Evolutionary conservation across 2,329 filamentous ascomycete species (phyloP).

Genomic region (Arthrobotrys musiformis): DNA sequence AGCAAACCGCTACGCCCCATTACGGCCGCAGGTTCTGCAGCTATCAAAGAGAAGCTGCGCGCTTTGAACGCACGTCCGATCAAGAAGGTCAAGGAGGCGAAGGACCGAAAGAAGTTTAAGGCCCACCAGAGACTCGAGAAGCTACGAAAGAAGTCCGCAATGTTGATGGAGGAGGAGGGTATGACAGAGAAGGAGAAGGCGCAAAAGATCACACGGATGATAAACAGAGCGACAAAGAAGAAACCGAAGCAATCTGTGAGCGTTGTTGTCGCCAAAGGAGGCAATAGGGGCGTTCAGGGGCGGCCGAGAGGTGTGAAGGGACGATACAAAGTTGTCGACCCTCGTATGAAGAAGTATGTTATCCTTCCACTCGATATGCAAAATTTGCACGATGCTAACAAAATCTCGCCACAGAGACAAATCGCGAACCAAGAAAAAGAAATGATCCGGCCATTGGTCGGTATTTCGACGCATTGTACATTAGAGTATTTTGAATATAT

Average conservation of each 20-base stretch:
- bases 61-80: conserved; percentile 95
- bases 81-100: conserved; percentile 98
- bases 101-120: conserved; percentile 97
- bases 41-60: conserved; percentile 93
- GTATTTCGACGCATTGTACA: neutral
- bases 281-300: conserved; percentile 85
- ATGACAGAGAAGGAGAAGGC: conserved; percentile 98
- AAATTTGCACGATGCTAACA: conserved; percentile 11
- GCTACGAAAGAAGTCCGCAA: conserved; percentile 94
- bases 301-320: conserved; percentile 92
- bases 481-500: neutral
- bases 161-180: conserved; percentile 86
- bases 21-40: conserved; percentile 84
- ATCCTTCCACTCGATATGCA: neutral
- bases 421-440: conserved; percentile 73
- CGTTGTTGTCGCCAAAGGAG: conserved; percentile 86
- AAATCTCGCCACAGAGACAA: conserved; percentile 79
- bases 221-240: conserved; percentile 84
- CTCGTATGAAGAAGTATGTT: conserved; percentile 95
- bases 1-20: conserved; percentile 89
- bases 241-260: conserved; percentile 85
- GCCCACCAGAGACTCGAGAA: conserved; percentile 90
- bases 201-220: conserved; percentile 80
- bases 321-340: conserved; percentile 96
- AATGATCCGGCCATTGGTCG: conserved; percentile 64